Evolutionary conservation across 176 grass and related monocot genomes (phyloP).

Genomic region (Triticum urartu): DNA sequence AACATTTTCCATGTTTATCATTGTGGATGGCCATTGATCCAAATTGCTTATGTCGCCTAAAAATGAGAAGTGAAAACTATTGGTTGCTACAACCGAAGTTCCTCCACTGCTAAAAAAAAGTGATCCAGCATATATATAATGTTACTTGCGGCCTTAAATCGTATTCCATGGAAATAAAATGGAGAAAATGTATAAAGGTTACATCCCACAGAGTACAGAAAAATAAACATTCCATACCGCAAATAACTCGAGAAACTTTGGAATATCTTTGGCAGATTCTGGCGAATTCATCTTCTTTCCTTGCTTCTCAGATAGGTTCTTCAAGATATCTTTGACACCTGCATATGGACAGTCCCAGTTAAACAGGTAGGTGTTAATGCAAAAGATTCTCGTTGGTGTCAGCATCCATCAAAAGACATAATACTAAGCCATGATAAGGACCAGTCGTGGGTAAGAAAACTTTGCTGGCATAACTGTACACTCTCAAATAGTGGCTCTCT

Average conservation of each 20-base stretch:
- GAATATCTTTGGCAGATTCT: constrained; percentile 94
- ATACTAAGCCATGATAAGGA: neutral
- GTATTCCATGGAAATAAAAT: neutral
- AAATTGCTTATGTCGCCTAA: neutral
- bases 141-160: neutral
- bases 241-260: constrained; percentile 85
- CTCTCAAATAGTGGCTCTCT: constrained; percentile 8
- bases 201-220: neutral
- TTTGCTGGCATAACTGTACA: neutral
- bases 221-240: constrained; percentile 39
- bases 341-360: constrained; percentile 24
- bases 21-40: neutral
- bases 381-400: neutral
- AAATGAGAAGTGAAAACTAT: constrained; percentile 7
- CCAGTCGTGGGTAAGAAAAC: neutral
- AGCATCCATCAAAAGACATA: neutral
- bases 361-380: neutral
- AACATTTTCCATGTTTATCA: neutral
- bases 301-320: constrained; percentile 94
- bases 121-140: neutral
- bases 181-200: neutral
- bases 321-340: constrained; percentile 90
- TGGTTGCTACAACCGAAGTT: neutral
- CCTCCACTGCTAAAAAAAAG: neutral
- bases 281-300: constrained; percentile 79